Evolutionary conservation across 2,329 filamentous ascomycete species (phyloP).

Genomic region (Anisogramma anomala): DNA sequence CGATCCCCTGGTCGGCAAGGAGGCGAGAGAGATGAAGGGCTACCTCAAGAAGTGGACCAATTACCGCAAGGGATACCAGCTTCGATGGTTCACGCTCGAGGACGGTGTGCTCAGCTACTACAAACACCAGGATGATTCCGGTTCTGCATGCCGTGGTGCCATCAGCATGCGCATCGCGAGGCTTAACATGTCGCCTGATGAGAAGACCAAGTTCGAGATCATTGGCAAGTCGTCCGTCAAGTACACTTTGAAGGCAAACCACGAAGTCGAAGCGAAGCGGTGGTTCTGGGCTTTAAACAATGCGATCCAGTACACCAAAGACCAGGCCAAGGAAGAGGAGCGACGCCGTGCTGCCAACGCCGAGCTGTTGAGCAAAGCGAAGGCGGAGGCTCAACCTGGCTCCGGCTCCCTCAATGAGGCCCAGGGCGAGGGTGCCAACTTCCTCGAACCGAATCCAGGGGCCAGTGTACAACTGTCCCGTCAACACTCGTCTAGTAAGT

Average conservation of each 20-base stretch:
- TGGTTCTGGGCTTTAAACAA: constrained; percentile 99
- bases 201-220: constrained; percentile 97
- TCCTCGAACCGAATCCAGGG: constrained; percentile 30
- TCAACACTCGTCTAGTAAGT: constrained; percentile 26
- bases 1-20: constrained; percentile 61
- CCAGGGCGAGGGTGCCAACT: constrained; percentile 41
- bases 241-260: constrained; percentile 94
- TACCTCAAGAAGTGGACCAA: constrained; percentile 99
- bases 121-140: constrained; percentile 96
- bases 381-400: constrained; percentile 47
- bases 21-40: constrained; percentile 93
- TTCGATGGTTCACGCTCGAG: constrained; percentile 95
- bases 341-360: constrained; percentile 61
- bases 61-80: constrained; percentile 91
- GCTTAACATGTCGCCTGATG: constrained; percentile 89
- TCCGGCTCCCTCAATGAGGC: constrained; percentile 35
- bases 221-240: constrained; percentile 97
- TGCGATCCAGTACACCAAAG: constrained; percentile 95
- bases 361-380: constrained; percentile 64
- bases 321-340: constrained; percentile 87
- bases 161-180: constrained; percentile 98
- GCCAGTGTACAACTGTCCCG: constrained; percentile 36
- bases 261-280: constrained; percentile 93
- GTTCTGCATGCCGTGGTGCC: constrained; percentile 87
- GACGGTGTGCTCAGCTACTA: constrained; percentile 97